Percentiles rank a stretch among this genome's conserved stretches.
Evolutionary conservation across 768 basidiomycete species (phyloP).

Genomic region (Trametes gibbosa): DNA sequence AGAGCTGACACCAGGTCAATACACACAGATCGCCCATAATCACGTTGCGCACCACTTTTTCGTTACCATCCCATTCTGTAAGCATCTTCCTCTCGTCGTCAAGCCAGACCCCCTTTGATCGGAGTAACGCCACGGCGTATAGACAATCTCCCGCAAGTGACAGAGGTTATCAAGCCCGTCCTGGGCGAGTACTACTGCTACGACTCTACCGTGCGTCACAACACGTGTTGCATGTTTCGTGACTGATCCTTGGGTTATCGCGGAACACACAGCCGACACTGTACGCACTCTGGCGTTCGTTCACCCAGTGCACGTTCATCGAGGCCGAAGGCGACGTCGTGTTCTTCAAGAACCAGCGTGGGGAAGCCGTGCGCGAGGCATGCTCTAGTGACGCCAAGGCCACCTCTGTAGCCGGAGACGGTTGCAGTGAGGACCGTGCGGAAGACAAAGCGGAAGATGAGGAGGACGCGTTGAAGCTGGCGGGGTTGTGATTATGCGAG

Average conservation of each 20-base stretch:
- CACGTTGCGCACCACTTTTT: conserved; percentile 36
- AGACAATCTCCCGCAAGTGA: conserved; percentile 32
- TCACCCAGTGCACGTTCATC: conserved; percentile 32
- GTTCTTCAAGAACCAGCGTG: conserved; percentile 31
- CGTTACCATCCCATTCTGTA: conserved; percentile 22
- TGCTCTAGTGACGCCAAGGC: not conserved
- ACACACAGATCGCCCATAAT: conserved; percentile 28
- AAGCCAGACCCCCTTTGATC: not conserved
- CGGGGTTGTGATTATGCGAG: conserved; percentile 6
- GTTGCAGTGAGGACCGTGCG: not conserved
- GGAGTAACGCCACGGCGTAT: not conserved
- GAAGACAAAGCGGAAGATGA: not conserved
- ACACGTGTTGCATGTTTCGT: not conserved
- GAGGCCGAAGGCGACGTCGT: conserved; percentile 31
- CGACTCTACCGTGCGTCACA: conserved; percentile 24
- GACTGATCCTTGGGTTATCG: not conserved
- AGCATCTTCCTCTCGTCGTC: not conserved
- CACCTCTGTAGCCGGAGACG: not conserved
- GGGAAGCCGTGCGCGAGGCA: conserved; percentile 22
- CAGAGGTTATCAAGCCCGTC: conserved; percentile 28
- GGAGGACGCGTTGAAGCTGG: conserved; percentile 1
- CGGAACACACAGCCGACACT: conserved; percentile 18
- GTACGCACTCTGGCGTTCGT: conserved; percentile 31
- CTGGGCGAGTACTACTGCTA: conserved; percentile 32
- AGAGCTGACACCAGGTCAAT: not conserved